Conservation (phyloP, 2,329 filamentous ascomycete genomes). For the Cladosporium sp. region DNA sequence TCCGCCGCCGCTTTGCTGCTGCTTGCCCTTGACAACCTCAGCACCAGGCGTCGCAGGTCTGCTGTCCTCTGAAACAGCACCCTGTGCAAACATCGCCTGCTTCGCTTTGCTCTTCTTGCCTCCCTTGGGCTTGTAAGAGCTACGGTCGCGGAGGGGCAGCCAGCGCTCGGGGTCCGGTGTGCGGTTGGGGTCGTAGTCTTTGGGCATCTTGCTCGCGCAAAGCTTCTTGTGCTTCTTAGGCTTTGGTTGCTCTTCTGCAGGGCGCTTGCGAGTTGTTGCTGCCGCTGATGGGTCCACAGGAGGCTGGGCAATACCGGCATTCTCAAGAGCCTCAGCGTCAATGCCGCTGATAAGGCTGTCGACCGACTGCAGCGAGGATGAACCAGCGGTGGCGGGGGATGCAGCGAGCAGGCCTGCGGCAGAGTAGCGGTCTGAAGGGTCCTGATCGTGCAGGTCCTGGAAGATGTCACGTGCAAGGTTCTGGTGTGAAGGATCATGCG, state of each 20-base stretch:
- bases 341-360: slow-evolving; percentile 61
- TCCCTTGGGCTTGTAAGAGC: slow-evolving; percentile 81
- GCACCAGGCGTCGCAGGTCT: slow-evolving; percentile 35
- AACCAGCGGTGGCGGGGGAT: slow-evolving; percentile 57
- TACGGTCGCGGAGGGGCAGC: slow-evolving; percentile 86
- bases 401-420: slow-evolving; percentile 85
- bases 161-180: slow-evolving; percentile 87
- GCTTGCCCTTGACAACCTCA: slow-evolving; percentile 51
- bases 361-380: slow-evolving; percentile 60
- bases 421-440: slow-evolving; percentile 68
- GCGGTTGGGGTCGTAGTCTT: slow-evolving; percentile 74
- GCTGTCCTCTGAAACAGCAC: slow-evolving; percentile 72
- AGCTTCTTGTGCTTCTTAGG: slow-evolving; percentile 59
- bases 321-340: slow-evolving; percentile 63
- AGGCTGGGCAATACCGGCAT: slow-evolving; percentile 60
- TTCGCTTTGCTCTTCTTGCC: slow-evolving; percentile 72
- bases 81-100: slow-evolving; percentile 75
- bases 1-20: slow-evolving; percentile 33
- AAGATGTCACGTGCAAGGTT: slow-evolving; percentile 76
- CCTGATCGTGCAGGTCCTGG: slow-evolving; percentile 64
- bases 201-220: slow-evolving; percentile 64
- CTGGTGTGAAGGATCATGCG: slow-evolving; percentile 67
- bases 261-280: slow-evolving; percentile 50
- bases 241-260: slow-evolving; percentile 43
- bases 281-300: slow-evolving; percentile 25